Evolutionary conservation across 495 filamentous ascomycete species (phyloP).

Genomic region (Hypoxylon trugodes): DNA sequence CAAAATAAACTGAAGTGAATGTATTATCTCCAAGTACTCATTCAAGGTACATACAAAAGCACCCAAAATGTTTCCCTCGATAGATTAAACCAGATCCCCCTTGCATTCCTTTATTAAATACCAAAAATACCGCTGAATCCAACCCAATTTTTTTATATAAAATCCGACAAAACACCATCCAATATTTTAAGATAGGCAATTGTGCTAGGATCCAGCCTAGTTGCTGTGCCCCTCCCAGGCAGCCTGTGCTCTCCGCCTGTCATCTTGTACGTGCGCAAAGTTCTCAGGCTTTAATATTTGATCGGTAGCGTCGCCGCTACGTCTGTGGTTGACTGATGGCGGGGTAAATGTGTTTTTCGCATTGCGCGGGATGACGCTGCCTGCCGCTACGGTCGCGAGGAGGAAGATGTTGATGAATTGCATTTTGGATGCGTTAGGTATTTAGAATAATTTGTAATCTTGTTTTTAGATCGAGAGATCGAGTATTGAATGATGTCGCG

Average conservation of each 20-base stretch:
- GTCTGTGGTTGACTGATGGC: not conserved
- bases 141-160: no score
- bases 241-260: conserved; percentile 26
- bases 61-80: no score
- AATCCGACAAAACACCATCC: not conserved
- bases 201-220: conserved; percentile 32
- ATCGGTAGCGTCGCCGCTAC: conserved; percentile 5
- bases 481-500: not conserved
- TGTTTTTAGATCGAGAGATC: not conserved
- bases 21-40: no score
- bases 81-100: no score
- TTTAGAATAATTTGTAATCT: not conserved
- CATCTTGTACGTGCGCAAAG: conserved; percentile 32
- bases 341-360: not conserved
- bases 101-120: no score
- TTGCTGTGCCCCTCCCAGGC: conserved; percentile 10
- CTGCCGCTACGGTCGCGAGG: conserved; percentile 18
- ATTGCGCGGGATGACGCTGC: conserved; percentile 28
- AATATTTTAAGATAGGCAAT: not conserved
- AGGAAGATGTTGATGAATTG: conserved; percentile 32
- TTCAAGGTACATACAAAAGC: no score
- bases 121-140: no score
- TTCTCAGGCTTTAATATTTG: conserved; percentile 25
- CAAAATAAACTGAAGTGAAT: no score
- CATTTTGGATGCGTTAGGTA: conserved; percentile 12